Percentiles rank a stretch among this genome's conserved stretches.
These are phyloP conservation scores for Cyclocybe aegerita DNA, from an alignment of 768 basidiomycete genomes.

Conservation along the genomic window DNA sequence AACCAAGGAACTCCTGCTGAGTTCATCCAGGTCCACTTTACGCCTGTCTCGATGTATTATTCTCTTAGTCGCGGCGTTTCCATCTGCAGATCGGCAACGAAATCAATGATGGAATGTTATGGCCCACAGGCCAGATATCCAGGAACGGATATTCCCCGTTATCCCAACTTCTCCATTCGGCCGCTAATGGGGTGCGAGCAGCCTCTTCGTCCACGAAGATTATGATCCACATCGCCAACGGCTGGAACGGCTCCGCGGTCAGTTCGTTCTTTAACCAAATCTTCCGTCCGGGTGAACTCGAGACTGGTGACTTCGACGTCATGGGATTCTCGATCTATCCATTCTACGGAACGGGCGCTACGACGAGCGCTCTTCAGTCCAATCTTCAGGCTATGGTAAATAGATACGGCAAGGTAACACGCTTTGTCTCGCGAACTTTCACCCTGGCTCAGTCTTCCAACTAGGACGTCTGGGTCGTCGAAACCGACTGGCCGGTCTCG, in stretches of 20 bases:
- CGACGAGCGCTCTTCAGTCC: constrained; percentile 44
- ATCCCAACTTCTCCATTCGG: constrained; percentile 62
- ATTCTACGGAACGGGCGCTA: constrained; percentile 61
- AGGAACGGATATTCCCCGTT: constrained; percentile 48
- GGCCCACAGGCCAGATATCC: constrained; percentile 58
- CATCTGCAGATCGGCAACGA: constrained; percentile 55
- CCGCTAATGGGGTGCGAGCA: constrained; percentile 50
- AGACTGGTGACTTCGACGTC: constrained; percentile 50
- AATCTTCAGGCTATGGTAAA: constrained; percentile 51
- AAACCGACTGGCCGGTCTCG: constrained; percentile 61
- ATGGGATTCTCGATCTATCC: constrained; percentile 69
- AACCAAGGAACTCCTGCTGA: constrained; percentile 54
- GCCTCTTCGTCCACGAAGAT: constrained; percentile 47
- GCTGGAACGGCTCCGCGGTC: constrained; percentile 50
- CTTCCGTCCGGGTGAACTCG: constrained; percentile 52
- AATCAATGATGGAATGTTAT: constrained; percentile 64
- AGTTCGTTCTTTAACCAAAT: constrained; percentile 51
- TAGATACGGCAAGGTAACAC: constrained; percentile 45
- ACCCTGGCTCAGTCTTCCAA: neutral
- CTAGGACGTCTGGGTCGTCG: constrained; percentile 57
- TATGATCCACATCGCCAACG: constrained; percentile 62
- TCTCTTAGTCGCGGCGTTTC: neutral
- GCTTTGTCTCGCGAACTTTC: neutral
- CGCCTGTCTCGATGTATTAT: neutral
- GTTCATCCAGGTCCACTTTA: constrained; percentile 43